Evolutionary conservation across 106 monocot genomes (phyloP).

Genomic region (Xerophyta viscosa): DNA sequence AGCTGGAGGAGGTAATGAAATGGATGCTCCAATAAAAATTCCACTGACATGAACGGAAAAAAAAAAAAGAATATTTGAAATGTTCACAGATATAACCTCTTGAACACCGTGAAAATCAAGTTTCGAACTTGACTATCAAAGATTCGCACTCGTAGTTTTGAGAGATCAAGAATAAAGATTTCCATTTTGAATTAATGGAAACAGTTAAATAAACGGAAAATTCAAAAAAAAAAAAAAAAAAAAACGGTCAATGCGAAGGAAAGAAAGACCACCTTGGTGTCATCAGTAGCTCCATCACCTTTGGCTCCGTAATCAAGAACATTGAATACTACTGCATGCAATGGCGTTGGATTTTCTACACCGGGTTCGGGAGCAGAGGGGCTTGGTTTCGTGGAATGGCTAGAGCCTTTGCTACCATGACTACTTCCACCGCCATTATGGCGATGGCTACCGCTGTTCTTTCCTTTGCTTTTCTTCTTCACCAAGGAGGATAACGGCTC

Average conservation of each 20-base stretch:
- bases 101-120: too few species aligned
- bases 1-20: too few species aligned
- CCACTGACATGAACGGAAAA: too few species aligned
- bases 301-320: conserved; percentile 81
- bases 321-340: conserved; percentile 22
- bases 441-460: conserved; percentile 7
- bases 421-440: conserved; percentile 8
- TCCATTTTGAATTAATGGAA: not conserved
- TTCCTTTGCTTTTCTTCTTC: conserved; percentile 53
- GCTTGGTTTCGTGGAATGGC: not conserved
- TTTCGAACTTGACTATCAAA: too few species aligned
- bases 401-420: not conserved
- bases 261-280: conserved; percentile 57
- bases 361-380: conserved; percentile 5
- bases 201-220: not conserved
- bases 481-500: conserved; percentile 25
- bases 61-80: too few species aligned
- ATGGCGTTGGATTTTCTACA: conserved; percentile 2
- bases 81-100: too few species aligned
- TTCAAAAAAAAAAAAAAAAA: not conserved
- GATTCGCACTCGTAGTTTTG: too few species aligned
- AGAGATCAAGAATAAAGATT: too few species aligned
- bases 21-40: too few species aligned
- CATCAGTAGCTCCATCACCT: conserved; percentile 70
- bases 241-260: not conserved